Base-by-base conservation (phyloP, 768 basidiomycete genomes). In the Mycena kentingensis region DNA sequence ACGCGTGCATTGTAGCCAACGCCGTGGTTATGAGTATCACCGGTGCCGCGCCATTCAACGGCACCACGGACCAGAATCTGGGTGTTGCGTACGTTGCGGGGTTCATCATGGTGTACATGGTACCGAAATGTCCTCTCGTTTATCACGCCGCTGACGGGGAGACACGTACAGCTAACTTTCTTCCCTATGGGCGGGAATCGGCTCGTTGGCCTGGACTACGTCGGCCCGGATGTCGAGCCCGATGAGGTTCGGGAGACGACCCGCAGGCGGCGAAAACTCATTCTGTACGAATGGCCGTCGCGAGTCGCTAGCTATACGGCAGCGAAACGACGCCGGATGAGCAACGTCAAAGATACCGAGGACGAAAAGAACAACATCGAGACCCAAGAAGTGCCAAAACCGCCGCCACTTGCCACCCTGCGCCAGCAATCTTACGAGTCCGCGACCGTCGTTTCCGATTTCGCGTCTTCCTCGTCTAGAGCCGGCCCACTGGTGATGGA, bases 11-110 rank as follows among this genome's bases (percentile, higher is more conserved):
- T 36, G 16, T 55, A 88, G 86, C 89, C 2, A 87, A 79, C 0
- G 75, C 85, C 1, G 81, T 90, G 2, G 68, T 85, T 12, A 71
- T 85, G 72, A 82, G 82, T 44, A 73, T 90, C 25, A 84, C 82
- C 6, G 78, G 76, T 2, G 67, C 77, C 0, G 70, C 79, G 0
- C 88, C 88, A 0, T 91, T 90, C 68, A 76, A 75, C n/a, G 79
- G 79, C 4, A 59, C 71, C 2, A 47, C 63, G 0, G 89, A 88
- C 52, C 77, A 83, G 58, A 78, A 78, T 47, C 67, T 90, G 13
- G 77, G 84, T 0, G 76, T 89, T 21, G 85, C 85, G 0, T 89
- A 88, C 61, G 77, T 87, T 16, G 77, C 85, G 3, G 78, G 74
- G 3, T 82, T 87, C 56, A 69, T 82, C 12, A 72, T 88, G 13